Conservation (phyloP, 116 monocot genomes). For the Phalaenopsis hybrid region DNA sequence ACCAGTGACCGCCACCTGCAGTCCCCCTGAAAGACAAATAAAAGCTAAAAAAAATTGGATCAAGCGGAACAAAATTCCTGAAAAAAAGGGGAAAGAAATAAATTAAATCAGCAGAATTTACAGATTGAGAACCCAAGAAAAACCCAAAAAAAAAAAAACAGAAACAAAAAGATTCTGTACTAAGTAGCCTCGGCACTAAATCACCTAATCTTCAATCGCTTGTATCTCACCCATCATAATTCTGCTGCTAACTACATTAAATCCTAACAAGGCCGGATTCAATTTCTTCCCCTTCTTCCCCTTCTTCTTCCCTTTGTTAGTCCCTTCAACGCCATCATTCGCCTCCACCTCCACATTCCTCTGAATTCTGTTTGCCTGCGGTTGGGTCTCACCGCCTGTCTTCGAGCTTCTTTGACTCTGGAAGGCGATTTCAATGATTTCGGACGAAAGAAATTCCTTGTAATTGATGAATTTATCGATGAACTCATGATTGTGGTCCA, state of each 20-base stretch:
- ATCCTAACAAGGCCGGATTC: constrained; percentile 63
- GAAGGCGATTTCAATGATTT: constrained; percentile 79
- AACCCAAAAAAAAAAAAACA: not conserved
- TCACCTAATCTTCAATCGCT: constrained; percentile 43
- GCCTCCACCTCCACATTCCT: constrained; percentile 5
- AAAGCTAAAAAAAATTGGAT: not conserved
- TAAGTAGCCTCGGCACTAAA: not conserved
- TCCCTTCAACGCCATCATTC: constrained; percentile 13
- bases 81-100: not conserved
- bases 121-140: not conserved
- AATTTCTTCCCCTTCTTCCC: constrained; percentile 95
- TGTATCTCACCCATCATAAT: constrained; percentile 99
- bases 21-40: too few relatives aligned
- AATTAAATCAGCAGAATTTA: constrained; percentile 1
- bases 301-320: constrained; percentile 53
- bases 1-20: too few relatives aligned
- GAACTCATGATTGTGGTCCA: constrained; percentile 73
- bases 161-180: not conserved
- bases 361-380: not conserved
- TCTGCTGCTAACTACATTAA: constrained; percentile 89
- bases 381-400: not conserved
- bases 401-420: constrained; percentile 12
- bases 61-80: not conserved
- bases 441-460: constrained; percentile 72
- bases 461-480: constrained; percentile 90